Conservation (phyloP, 78 protist genomes). For the Salpingoeca rosetta region DNA sequence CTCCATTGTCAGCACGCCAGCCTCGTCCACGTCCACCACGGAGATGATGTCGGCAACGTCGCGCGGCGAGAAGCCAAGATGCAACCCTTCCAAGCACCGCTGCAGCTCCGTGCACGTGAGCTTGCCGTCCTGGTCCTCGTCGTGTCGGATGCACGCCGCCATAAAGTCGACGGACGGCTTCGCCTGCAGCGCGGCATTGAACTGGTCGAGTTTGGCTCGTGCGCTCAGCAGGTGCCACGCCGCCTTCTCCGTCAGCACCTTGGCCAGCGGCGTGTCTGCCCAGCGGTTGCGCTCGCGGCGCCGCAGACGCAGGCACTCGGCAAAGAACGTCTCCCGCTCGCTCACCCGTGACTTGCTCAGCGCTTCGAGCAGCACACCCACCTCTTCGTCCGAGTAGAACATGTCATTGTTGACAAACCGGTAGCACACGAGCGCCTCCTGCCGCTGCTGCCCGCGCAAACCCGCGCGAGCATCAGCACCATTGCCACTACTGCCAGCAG, state of each 20-base stretch:
- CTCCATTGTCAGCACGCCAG: not conserved
- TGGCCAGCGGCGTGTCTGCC: constrained; percentile 26
- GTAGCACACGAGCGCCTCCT: not conserved
- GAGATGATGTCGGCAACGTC: not conserved
- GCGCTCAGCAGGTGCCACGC: not conserved
- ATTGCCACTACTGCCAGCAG: too few relatives aligned
- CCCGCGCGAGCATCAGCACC: too few relatives aligned
- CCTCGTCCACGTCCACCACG: not conserved
- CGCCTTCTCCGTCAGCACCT: not conserved
- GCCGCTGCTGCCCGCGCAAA: not conserved
- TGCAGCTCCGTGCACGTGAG: not conserved
- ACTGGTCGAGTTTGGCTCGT: constrained; percentile 8
- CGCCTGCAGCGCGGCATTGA: not conserved
- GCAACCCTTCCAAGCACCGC: not conserved
- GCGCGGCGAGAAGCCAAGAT: not conserved
- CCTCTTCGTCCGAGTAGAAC: not conserved
- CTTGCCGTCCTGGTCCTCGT: not conserved
- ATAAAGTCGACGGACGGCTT: not conserved
- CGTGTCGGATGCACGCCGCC: not conserved
- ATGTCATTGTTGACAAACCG: constrained; percentile 14
- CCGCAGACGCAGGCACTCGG: not conserved
- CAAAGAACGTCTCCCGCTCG: not conserved
- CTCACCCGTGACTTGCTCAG: too few relatives aligned
- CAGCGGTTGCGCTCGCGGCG: not conserved
- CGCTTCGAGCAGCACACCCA: not conserved